Percentiles rank a stretch among this genome's conserved stretches.
Conservation (phyloP, 2,329 filamentous ascomycete genomes). For the Anisogramma anomala region DNA sequence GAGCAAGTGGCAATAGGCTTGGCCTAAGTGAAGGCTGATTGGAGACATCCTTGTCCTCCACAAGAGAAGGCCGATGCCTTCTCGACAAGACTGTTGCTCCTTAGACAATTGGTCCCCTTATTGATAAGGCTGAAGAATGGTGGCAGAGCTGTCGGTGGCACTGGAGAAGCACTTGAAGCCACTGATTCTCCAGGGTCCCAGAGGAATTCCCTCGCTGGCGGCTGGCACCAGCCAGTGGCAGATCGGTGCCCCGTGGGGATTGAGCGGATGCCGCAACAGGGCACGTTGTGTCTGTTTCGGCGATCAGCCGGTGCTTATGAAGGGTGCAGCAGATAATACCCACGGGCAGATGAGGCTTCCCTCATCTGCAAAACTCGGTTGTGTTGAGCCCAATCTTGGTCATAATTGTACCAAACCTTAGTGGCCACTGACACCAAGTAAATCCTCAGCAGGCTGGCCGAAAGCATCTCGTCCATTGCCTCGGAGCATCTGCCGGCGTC, state of each 20-base stretch:
- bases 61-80: slow-evolving; percentile 52
- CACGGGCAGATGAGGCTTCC: slow-evolving; percentile 41
- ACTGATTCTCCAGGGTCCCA: slow-evolving; percentile 49
- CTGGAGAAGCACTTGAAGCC: slow-evolving; percentile 66
- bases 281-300: slow-evolving; percentile 39
- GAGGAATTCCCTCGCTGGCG: slow-evolving; percentile 21
- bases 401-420: slow-evolving; percentile 48
- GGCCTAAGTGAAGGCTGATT: too few species aligned
- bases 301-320: not conserved
- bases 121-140: slow-evolving; percentile 54
- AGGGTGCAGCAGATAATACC: not conserved
- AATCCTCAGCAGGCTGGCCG: slow-evolving; percentile 43
- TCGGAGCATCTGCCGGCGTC: slow-evolving; percentile 54
- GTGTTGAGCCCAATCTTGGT: slow-evolving; percentile 37
- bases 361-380: slow-evolving; percentile 50
- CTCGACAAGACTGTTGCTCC: slow-evolving; percentile 36
- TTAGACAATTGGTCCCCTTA: too few species aligned
- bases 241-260: slow-evolving; percentile 14
- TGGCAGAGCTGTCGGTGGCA: slow-evolving; percentile 54
- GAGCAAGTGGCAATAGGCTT: too few species aligned
- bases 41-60: too few species aligned
- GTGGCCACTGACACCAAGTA: slow-evolving; percentile 49
- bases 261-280: slow-evolving; percentile 38
- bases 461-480: slow-evolving; percentile 49
- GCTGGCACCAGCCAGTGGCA: slow-evolving; percentile 19